Base-by-base conservation (phyloP, 768 basidiomycete species). In the Dioszegia crocea region DNA sequence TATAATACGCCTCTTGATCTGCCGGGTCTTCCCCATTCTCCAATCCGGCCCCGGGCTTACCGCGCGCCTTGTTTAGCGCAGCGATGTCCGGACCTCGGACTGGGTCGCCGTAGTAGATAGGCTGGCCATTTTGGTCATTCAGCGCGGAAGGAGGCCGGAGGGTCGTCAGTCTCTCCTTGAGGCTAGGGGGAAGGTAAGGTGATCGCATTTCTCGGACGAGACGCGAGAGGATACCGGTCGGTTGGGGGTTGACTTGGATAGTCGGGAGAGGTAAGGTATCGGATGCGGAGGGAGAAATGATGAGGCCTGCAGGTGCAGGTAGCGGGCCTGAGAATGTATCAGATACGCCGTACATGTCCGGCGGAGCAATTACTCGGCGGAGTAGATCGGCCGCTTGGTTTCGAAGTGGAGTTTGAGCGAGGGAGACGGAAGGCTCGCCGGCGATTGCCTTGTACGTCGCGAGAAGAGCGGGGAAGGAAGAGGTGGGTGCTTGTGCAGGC, bases 101-200 rank as follows among this genome's bases (percentile, higher is more conserved):
- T 14, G 64, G 56, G 16, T 66, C 62, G n/a, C 68, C 68, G 50
- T 68, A 73, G 21, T 66, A 59, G 10, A 70, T 46, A 16, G 62
- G 64, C 12, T 61, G 23, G 43, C 61, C 61, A 24, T 66, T 50
- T 8, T 56, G 46, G 21, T 60, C 40, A 14, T 38, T 61, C 21
- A 64, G 64, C 4, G 63, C 39, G 9, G 63, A 21, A 0, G 71
- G 71, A 12, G 71, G 65, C 19, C 71, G 53, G 8, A 73, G 44
- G 5, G 66, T 59, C 0, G 66, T 70, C 19, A 73, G 60, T 43
- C 71, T 17, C 33, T 67, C 68, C n/a, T 61, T 36, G 0, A 73
- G 56, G 9, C 46, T 31, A 31, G 61, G 62, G 12, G 71, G 71
- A 17, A 73, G 60, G 52, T 70, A 40, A 2, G 68, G 68, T 6